Conservation (phyloP, 2,329 filamentous ascomycete genomes). For the Teratosphaeria pseudoeucalypti region DNA sequence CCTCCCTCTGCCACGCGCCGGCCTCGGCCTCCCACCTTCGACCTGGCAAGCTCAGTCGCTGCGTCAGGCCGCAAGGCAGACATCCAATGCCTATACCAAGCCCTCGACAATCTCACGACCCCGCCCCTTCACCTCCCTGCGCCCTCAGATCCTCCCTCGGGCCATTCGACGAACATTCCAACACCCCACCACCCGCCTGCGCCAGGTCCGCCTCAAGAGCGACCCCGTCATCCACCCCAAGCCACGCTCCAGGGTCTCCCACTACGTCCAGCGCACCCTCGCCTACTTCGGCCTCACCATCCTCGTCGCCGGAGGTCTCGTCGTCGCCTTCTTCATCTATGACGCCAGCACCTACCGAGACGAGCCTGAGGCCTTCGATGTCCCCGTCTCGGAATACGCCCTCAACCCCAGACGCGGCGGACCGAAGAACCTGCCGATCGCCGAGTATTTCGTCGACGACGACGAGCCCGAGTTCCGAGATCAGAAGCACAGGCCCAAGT, state of each 20-base stretch:
- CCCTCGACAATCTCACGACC: neutral
- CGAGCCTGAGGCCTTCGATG: slow-evolving; percentile 54
- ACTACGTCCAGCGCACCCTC: slow-evolving; percentile 49
- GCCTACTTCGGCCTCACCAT: slow-evolving; percentile 67
- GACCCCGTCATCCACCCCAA: slow-evolving; percentile 4
- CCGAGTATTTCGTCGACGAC: slow-evolving; percentile 79
- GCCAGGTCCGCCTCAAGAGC: slow-evolving; percentile 8
- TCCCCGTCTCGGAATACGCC: slow-evolving; percentile 75
- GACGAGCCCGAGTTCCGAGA: slow-evolving; percentile 63
- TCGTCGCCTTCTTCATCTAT: slow-evolving; percentile 84
- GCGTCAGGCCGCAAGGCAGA: neutral
- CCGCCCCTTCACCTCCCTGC: slow-evolving; percentile 2
- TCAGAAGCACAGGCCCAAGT: slow-evolving; percentile 77
- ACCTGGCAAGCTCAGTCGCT: neutral
- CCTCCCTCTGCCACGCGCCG: slow-evolving; percentile 2
- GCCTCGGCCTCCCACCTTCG: neutral
- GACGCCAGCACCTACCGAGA: slow-evolving; percentile 86
- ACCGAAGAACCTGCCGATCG: slow-evolving; percentile 89
- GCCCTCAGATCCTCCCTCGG: slow-evolving; percentile 8
- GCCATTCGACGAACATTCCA: slow-evolving; percentile 7
- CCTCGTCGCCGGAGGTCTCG: slow-evolving; percentile 54
- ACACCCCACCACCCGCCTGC: slow-evolving; percentile 8
- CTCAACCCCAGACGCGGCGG: slow-evolving; percentile 73
- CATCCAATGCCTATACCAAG: neutral
- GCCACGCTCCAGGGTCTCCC: slow-evolving; percentile 25